A percentile compares a stretch with the other conserved stretches of the same genome.
Evolutionary conservation across 2,329 filamentous ascomycete genomes (phyloP).

Genomic region (Colletotrichum sp.): DNA sequence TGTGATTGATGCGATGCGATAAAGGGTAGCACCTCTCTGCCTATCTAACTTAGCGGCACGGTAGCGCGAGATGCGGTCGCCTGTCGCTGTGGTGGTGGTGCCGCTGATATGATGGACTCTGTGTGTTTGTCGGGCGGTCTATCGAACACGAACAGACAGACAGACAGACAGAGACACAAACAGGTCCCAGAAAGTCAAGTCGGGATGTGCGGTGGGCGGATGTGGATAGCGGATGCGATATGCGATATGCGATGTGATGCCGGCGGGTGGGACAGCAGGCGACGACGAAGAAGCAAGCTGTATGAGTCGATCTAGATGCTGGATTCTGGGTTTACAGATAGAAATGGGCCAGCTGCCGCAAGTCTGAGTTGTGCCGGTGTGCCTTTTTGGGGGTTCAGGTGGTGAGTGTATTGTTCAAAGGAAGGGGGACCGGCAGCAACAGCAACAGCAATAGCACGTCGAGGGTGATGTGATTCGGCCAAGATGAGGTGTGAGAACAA

Average conservation of each 20-base stretch:
- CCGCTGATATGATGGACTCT: not conserved
- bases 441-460: not conserved
- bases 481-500: not conserved
- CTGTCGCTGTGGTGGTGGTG: not conserved
- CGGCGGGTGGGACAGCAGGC: not conserved
- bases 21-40: slow-evolving; percentile 14
- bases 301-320: not conserved
- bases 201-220: not conserved
- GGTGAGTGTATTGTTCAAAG: not conserved
- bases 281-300: not conserved
- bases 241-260: not conserved
- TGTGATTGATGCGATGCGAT: slow-evolving; percentile 12
- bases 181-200: not conserved
- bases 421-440: not conserved
- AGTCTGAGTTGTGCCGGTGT: not conserved
- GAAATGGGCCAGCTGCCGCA: not conserved
- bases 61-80: not conserved
- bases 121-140: not conserved
- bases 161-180: not conserved
- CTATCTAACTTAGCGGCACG: not conserved
- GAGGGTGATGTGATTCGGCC: not conserved
- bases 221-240: not conserved
- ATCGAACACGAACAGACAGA: not conserved
- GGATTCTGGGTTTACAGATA: not conserved
- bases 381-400: not conserved